Evolutionary conservation across 2,329 filamentous ascomycete genomes (phyloP), one percentile per base, ranked within the genome.

Genomic region (Atkinsonella texensis): DNA sequence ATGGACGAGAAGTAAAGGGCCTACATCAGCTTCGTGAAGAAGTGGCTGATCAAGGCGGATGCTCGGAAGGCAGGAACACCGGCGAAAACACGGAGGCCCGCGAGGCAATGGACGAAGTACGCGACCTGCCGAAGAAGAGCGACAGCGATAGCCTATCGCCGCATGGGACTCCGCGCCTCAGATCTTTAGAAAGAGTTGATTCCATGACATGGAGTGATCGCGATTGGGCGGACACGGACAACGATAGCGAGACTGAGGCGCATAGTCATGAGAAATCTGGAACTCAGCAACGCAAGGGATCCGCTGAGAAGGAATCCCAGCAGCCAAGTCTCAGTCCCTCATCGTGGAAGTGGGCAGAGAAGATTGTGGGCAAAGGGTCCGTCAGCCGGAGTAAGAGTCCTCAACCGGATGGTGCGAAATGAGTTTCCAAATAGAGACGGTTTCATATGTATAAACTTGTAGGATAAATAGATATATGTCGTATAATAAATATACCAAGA

Each of bases 171-270:
- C 46, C 56, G 8, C 56, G 57, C 17, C 39, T 48, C 9, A 40
- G 46, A 13, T 18, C 49, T 13, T 51, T 54, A 6, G 64, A 65
- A 31, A 57, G 71, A 35, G 57, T 62, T 23, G 81, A 84, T 58
- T 83, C 79, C 3, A 70, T 76, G 50, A 74, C 73, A 4, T 87
- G 83, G 84, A 84, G 79, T 62, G 83, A 86, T 47, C 70, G 75
- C 11, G 81, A 85, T 62, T 83, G 80, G 70, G 70, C 70, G 10
- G 79, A 83, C 56, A 80, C 69, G 52, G 72, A 67, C 41, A 67
- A 70, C 43, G 72, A 74, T 52, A 74, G 66, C 60, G 73, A 70
- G 49, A 54, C 52, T 47, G 66, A 59, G 12, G 47, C 42, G 11
- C 40, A 46, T 48, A 52, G 49, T 23, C 57, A 60, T 31, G 60